A percentile compares a stretch with the other conserved stretches of the same genome.
Evolutionary conservation across 495 filamentous ascomycete species (phyloP).

Genomic region (Penicillium alfredii): DNA sequence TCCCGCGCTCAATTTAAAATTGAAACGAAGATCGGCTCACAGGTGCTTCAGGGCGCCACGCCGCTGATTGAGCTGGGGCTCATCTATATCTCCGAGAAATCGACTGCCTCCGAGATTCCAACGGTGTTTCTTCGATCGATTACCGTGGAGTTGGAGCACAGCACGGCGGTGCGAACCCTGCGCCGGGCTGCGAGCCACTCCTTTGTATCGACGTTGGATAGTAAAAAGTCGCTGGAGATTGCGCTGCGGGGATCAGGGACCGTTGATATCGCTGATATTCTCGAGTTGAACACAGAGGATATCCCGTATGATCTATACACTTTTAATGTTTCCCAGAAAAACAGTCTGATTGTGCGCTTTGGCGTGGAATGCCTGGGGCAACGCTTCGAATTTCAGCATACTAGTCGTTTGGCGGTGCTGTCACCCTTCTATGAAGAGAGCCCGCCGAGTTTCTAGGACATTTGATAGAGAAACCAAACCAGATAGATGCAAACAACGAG

Average conservation of each 20-base stretch:
- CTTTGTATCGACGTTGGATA: not conserved
- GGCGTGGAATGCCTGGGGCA: constrained; percentile 1
- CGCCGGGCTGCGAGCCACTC: not conserved
- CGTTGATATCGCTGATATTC: not conserved
- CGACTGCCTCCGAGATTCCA: not conserved
- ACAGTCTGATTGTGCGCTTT: not conserved
- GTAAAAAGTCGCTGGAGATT: not conserved
- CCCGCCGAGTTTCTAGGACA: too few species aligned
- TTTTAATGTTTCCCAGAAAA: not conserved
- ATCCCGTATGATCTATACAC: constrained; percentile 2
- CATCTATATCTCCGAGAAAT: not conserved
- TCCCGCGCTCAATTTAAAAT: not conserved
- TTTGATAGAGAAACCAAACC: too few species aligned
- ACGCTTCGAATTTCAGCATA: constrained; percentile 1
- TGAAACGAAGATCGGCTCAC: not conserved
- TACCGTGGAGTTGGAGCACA: not conserved
- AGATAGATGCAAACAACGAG: too few species aligned
- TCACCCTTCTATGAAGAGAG: constrained; percentile 2
- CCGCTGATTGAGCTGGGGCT: not conserved
- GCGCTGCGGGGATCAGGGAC: not conserved
- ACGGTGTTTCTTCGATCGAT: not conserved
- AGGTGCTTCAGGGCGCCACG: not conserved
- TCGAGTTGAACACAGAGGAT: not conserved
- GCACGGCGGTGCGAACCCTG: not conserved
- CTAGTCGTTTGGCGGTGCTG: not conserved